phyloP scores from a whole-genome alignment of 2,329 filamentous ascomycete genomes.

The Penicillium sp. region DNA sequence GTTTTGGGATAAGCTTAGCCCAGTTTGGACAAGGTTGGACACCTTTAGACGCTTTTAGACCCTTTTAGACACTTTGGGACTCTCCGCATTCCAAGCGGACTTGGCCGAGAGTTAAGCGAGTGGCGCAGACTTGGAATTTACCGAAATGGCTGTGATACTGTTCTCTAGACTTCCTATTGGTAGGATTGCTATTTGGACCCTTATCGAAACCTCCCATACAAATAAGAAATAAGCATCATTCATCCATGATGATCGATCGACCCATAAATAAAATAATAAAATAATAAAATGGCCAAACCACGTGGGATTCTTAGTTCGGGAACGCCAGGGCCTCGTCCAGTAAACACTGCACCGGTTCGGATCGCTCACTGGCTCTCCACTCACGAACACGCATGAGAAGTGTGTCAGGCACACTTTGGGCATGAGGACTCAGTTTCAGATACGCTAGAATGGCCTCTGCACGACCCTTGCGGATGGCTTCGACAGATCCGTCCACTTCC shows the following conservation, averaged over 20 bases:
- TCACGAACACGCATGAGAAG: slow-evolving; percentile 23
- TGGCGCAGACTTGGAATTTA: slow-evolving; percentile 16
- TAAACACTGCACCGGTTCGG: slow-evolving; percentile 34
- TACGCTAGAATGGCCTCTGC: slow-evolving; percentile 37
- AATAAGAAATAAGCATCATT: not conserved
- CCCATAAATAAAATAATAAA: not conserved
- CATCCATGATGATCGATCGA: too few species aligned
- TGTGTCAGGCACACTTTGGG: slow-evolving; percentile 14
- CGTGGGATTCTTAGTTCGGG: slow-evolving; percentile 6
- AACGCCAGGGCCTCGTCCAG: slow-evolving; percentile 32
- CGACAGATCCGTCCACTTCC: slow-evolving; percentile 36
- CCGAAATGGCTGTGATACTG: not conserved
- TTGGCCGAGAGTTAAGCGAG: slow-evolving; percentile 28
- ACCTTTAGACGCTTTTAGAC: not conserved
- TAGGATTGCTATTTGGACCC: not conserved
- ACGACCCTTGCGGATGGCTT: slow-evolving; percentile 37
- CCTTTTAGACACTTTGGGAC: not conserved
- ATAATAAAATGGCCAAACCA: not conserved
- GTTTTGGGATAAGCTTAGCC: not conserved
- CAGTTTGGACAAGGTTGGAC: not conserved
- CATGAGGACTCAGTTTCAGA: slow-evolving; percentile 21
- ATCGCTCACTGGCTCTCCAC: slow-evolving; percentile 43
- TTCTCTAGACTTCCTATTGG: not conserved
- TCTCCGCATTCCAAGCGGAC: slow-evolving; percentile 18
- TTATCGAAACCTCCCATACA: not conserved